Evolutionary conservation across 345 rosid genomes (phyloP).

Genomic region (Chamaenerion angustifolium): DNA sequence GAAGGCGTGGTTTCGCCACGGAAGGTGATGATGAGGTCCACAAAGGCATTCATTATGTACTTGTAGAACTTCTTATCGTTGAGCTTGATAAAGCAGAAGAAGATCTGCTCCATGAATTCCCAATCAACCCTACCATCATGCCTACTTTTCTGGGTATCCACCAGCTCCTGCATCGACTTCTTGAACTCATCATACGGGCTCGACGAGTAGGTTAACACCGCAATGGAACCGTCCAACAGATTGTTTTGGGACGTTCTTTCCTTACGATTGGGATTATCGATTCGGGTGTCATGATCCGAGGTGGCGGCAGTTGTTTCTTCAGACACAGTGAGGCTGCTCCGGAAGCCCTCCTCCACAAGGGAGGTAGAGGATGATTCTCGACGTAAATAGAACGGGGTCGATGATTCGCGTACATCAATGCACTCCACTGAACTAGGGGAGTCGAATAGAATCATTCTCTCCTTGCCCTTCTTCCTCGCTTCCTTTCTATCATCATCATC

Average conservation of each 20-base stretch:
- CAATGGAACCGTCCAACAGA: conserved; percentile 47
- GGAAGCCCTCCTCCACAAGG: conserved; percentile 30
- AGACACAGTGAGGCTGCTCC: too few relatives aligned
- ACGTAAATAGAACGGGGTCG: conserved; percentile 16
- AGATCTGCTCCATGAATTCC: conserved; percentile 80
- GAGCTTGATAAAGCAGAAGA: conserved; percentile 55
- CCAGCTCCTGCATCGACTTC: conserved; percentile 69
- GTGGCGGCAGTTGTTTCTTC: conserved; percentile 6
- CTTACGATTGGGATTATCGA: too few relatives aligned
- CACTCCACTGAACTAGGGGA: too few relatives aligned
- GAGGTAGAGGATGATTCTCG: conserved; percentile 39
- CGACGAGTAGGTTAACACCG: conserved; percentile 32
- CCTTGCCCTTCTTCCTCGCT: conserved; percentile 6
- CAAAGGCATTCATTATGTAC: conserved; percentile 68
- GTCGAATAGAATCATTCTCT: conserved; percentile 10
- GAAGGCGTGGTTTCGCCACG: conserved; percentile 10
- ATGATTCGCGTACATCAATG: too few relatives aligned
- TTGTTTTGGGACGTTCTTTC: too few relatives aligned
- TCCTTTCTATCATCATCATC: too few relatives aligned
- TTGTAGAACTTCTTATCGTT: conserved; percentile 59
- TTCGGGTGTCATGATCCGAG: background rate
- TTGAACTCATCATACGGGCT: conserved; percentile 52
- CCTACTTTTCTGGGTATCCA: conserved; percentile 29
- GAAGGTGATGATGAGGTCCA: conserved; percentile 36
- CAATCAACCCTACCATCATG: conserved; percentile 33